A percentile compares a stretch with the other conserved stretches of the same genome.
phyloP scores from a whole-genome alignment of 768 basidiomycete species.

The Amanita brunnescens region DNA sequence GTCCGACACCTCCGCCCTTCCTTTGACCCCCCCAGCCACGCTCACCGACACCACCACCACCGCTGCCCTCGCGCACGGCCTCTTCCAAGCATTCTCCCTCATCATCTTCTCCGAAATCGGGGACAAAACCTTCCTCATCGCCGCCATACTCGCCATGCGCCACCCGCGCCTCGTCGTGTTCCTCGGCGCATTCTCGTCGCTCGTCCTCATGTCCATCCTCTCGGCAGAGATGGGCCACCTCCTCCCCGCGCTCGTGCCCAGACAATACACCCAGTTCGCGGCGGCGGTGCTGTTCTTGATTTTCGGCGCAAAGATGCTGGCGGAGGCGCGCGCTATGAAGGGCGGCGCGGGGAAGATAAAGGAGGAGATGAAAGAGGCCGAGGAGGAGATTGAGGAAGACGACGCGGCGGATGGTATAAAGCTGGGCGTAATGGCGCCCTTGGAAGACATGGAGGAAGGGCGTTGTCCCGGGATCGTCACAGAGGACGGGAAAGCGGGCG shows the following conservation, averaged over 20 bases:
- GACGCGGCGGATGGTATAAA: constrained; percentile 33
- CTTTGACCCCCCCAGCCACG: too few relatives aligned
- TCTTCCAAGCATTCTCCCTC: constrained; percentile 71
- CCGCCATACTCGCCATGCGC: constrained; percentile 81
- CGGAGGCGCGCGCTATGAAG: constrained; percentile 78
- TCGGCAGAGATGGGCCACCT: constrained; percentile 92
- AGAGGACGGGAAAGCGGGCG: constrained; percentile 6
- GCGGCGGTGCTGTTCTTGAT: constrained; percentile 82
- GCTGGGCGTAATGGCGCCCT: constrained; percentile 40
- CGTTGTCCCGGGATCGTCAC: background rate
- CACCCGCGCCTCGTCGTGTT: constrained; percentile 85
- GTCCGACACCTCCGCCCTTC: too few relatives aligned
- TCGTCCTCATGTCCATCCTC: constrained; percentile 89
- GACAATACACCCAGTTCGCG: constrained; percentile 54
- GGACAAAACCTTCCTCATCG: constrained; percentile 93
- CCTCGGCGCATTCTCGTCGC: constrained; percentile 77
- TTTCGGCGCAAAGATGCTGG: constrained; percentile 85
- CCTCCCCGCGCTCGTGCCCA: constrained; percentile 75
- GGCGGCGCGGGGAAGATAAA: constrained; percentile 71
- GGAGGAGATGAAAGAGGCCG: constrained; percentile 95
- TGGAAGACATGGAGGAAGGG: constrained; percentile 76
- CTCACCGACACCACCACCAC: background rate
- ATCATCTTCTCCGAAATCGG: constrained; percentile 92
- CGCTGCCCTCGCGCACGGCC: background rate
- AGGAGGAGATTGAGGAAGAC: constrained; percentile 88